Evolutionary conservation across 2,329 filamentous ascomycete genomes (phyloP), one percentile per base, ranked within the genome.

Genomic region (Furcasterigmium sp.): DNA sequence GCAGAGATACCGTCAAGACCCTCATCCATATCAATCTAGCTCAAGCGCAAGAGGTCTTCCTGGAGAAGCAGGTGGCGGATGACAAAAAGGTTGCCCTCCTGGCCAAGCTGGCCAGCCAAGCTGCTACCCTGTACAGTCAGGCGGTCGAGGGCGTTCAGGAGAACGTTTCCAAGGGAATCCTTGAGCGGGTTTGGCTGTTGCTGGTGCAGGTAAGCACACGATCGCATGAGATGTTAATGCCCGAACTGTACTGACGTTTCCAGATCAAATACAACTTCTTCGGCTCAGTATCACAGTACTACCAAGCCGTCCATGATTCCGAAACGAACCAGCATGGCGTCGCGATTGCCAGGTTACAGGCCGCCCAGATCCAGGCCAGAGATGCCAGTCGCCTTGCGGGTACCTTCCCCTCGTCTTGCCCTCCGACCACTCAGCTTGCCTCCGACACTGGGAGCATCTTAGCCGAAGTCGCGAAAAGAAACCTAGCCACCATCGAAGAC

Each of bases 11-110:
- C 0, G 89, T 98, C 57, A 96, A 96, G 69, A 90, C 89, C 0
- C 67, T 98, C 51, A 97, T 98, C 59, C 80, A 84, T 41, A 81
- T 98, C 46, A 97, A 89, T 76, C 78, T 98, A 43, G 94, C 91
- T 2, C 93, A 98, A 64, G 91, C 87, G 4, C 94, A 98, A 63
- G 93, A 98, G 63, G 89, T 97, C 3, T 98, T 98, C 55, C 72
- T 98, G 23, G 94, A 98, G 68, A 97, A 96, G 68, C 93, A 97
- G 65, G 82, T 95, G 50, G 76, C 84, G 13, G 93, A 97, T 60
- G 82, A 86, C 51, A 98, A 97, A 70, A 98, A 97, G 66, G 80
- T 88, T 21, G 91, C 86, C 7, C 72, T 98, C 50, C 69, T 98
- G 49, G 94, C 93, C 4, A 98, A 98, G 64, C 72, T 98, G 43